These are phyloP conservation scores for Aurantiochytrium sp. DNA, from an alignment of 108 stramenopile genomes.

Conservation along the genomic window DNA sequence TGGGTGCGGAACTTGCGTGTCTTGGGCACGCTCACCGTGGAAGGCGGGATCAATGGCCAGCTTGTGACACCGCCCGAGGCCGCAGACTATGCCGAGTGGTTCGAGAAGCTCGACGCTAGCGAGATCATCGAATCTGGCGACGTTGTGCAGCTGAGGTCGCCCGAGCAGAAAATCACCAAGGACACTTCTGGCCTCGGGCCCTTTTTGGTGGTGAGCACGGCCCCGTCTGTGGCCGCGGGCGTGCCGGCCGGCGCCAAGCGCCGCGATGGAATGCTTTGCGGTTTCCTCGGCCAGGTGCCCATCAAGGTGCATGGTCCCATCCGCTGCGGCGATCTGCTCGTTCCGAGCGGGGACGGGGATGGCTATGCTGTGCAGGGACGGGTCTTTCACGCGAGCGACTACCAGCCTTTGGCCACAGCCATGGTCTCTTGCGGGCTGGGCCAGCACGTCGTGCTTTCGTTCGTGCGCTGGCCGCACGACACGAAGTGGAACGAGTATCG, in stretches of 20 bases:
- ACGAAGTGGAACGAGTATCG: conserved; percentile 1
- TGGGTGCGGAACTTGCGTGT: neutral
- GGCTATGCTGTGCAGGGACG: neutral
- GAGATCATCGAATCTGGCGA: neutral
- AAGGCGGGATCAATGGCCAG: conserved; percentile 9
- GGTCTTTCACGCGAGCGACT: neutral
- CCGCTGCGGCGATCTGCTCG: neutral
- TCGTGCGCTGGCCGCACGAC: conserved; percentile 18
- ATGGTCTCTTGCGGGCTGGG: neutral
- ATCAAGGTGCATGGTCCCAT: neutral
- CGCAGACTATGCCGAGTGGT: conserved; percentile 33
- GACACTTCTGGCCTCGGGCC: neutral
- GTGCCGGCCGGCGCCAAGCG: neutral
- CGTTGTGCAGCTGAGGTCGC: neutral
- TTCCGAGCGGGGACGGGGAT: neutral
- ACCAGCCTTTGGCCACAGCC: conserved; percentile 9
- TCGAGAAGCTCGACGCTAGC: neutral
- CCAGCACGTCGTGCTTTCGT: neutral
- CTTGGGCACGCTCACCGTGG: neutral
- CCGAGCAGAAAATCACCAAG: neutral
- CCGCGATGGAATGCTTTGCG: neutral
- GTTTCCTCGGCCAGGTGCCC: conserved; percentile 32
- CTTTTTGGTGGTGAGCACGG: neutral
- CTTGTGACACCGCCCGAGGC: neutral
- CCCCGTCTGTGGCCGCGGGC: conserved; percentile 30